These are phyloP conservation scores for Cladophialophora exuberans DNA, from an alignment of 2,329 filamentous ascomycete genomes.

Conservation along the genomic window DNA sequence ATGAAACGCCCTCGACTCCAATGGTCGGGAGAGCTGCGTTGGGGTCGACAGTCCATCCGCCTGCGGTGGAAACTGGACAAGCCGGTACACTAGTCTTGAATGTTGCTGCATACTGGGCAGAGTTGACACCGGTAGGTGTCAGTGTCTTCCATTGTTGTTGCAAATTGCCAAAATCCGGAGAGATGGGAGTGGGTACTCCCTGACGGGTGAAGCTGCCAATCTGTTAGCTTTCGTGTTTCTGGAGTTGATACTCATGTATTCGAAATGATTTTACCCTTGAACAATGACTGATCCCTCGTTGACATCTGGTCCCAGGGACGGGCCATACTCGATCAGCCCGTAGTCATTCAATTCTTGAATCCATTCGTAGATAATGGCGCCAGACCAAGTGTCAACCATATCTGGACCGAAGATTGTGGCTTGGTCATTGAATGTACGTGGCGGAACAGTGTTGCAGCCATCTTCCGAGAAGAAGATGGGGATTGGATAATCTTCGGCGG, in stretches of 20 bases:
- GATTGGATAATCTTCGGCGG: slow-evolving; percentile 72
- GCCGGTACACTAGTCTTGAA: slow-evolving; percentile 63
- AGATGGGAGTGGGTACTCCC: slow-evolving; percentile 73
- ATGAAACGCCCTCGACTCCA: slow-evolving; percentile 53
- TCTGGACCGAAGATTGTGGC: slow-evolving; percentile 72
- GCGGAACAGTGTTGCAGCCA: slow-evolving; percentile 67
- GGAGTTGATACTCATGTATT: neutral
- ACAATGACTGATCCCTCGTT: slow-evolving; percentile 56
- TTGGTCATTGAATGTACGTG: slow-evolving; percentile 62
- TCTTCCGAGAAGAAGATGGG: slow-evolving; percentile 91
- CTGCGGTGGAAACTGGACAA: slow-evolving; percentile 71
- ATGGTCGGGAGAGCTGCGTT: slow-evolving; percentile 71
- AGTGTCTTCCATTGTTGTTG: slow-evolving; percentile 75
- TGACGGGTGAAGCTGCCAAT: slow-evolving; percentile 63
- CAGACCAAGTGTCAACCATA: slow-evolving; percentile 73
- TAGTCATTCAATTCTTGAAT: slow-evolving; percentile 83
- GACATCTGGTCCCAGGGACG: slow-evolving; percentile 55
- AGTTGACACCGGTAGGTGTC: slow-evolving; percentile 68
- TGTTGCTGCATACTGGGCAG: slow-evolving; percentile 67
- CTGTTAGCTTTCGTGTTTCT: slow-evolving; percentile 15
- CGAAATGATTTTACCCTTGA: slow-evolving; percentile 58
- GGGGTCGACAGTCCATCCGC: slow-evolving; percentile 74
- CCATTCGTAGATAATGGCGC: slow-evolving; percentile 88
- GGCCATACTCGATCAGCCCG: slow-evolving; percentile 76
- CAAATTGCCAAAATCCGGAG: slow-evolving; percentile 78